Evolutionary conservation across 768 basidiomycete genomes (phyloP).

Genomic region (Omphalotus guepiniiformis): DNA sequence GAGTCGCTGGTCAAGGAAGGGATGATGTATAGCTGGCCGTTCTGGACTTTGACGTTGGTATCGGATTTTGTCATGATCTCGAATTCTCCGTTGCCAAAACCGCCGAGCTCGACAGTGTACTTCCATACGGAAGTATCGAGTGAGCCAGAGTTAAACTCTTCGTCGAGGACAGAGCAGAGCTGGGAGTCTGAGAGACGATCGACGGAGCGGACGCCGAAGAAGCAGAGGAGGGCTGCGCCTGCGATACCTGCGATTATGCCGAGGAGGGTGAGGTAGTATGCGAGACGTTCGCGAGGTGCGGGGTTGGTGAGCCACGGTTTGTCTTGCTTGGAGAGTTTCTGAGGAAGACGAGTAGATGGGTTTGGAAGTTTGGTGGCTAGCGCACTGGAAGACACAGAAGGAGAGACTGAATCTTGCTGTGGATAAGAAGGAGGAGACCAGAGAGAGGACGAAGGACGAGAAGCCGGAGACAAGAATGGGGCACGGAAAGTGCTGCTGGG

Average conservation of each 20-base stretch:
- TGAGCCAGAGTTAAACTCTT: constrained; percentile 50
- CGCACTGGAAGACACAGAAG: not conserved
- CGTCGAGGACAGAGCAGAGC: constrained; percentile 66
- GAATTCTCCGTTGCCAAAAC: constrained; percentile 80
- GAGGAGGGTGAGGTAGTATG: constrained; percentile 47
- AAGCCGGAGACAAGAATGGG: constrained; percentile 67
- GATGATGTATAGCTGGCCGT: constrained; percentile 72
- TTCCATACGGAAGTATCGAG: constrained; percentile 51
- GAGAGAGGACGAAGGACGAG: constrained; percentile 54
- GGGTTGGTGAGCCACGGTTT: constrained; percentile 60
- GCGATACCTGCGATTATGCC: constrained; percentile 52
- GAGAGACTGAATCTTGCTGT: constrained; percentile 10
- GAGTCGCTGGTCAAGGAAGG: constrained; percentile 74
- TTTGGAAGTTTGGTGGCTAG: constrained; percentile 33
- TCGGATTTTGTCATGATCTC: constrained; percentile 65
- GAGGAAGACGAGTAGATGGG: constrained; percentile 44
- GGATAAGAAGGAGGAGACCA: constrained; percentile 57
- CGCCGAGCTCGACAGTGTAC: constrained; percentile 66
- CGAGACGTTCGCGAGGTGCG: constrained; percentile 26
- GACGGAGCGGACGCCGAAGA: constrained; percentile 45
- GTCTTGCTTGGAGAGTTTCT: constrained; percentile 44
- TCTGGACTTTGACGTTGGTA: constrained; percentile 62
- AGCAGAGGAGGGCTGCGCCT: constrained; percentile 50
- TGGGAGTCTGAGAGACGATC: constrained; percentile 28
- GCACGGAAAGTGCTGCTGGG: constrained; percentile 53